Conservation (phyloP, 192 early-diverging fungal species). For the Linnemannia exigua region DNA sequence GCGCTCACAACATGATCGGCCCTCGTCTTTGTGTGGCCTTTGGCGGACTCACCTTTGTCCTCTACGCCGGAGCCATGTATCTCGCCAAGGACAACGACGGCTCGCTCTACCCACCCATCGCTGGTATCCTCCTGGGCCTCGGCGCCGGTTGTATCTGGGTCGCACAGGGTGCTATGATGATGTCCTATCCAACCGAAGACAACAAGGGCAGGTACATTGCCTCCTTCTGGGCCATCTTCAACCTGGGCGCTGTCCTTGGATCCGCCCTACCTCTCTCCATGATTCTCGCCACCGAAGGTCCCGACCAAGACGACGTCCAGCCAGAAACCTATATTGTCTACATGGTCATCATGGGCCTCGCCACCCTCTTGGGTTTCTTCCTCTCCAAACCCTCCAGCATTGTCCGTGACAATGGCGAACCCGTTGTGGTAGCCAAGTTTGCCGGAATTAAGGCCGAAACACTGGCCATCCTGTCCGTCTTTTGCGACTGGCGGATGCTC, state of each 20-base stretch:
- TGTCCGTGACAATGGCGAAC: slow-evolving; percentile 74
- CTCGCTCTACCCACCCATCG: slow-evolving; percentile 70
- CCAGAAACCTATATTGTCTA: slow-evolving; percentile 81
- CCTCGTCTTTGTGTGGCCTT: slow-evolving; percentile 71
- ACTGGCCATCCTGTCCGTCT: slow-evolving; percentile 68
- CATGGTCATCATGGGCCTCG: slow-evolving; percentile 76
- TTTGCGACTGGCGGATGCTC: slow-evolving; percentile 76
- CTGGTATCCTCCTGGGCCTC: slow-evolving; percentile 84
- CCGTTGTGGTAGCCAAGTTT: slow-evolving; percentile 75
- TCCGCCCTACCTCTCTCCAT: slow-evolving; percentile 76
- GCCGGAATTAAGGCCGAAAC: slow-evolving; percentile 69
- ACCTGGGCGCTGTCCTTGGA: slow-evolving; percentile 84
- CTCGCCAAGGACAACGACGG: slow-evolving; percentile 66
- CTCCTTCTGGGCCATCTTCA: slow-evolving; percentile 90
- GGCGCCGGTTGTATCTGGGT: slow-evolving; percentile 79
- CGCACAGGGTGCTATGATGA: slow-evolving; percentile 85
- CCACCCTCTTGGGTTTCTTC: slow-evolving; percentile 66
- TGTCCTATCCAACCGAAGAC: slow-evolving; percentile 85
- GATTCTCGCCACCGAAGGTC: slow-evolving; percentile 55
- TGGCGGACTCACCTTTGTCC: slow-evolving; percentile 77
- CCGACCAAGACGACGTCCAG: slow-evolving; percentile 61
- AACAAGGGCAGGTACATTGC: slow-evolving; percentile 85
- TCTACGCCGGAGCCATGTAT: slow-evolving; percentile 83
- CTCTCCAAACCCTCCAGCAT: slow-evolving; percentile 70
- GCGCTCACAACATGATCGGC: slow-evolving; percentile 82